Conservation (phyloP, 179 eudicot genomes). For the Nepenthes alata region DNA sequence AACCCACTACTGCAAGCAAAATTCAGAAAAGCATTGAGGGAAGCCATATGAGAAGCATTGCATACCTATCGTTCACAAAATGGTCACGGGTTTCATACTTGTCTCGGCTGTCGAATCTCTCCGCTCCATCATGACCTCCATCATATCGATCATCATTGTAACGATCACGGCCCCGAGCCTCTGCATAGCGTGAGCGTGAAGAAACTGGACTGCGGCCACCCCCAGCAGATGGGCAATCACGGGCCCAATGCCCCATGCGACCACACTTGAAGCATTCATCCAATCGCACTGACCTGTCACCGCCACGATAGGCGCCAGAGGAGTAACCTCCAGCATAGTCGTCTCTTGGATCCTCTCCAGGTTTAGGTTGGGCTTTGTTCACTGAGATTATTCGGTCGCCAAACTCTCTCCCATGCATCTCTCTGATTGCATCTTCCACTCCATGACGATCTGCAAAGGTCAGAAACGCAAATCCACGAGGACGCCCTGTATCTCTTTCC, state of each 20-base stretch:
- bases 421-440: conserved; percentile 62
- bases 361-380: conserved; percentile 57
- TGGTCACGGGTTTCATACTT: conserved; percentile 40
- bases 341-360: conserved; percentile 34
- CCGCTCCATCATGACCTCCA: conserved; percentile 50
- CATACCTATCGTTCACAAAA: conserved; percentile 37
- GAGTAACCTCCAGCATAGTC: conserved; percentile 36
- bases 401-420: conserved; percentile 54
- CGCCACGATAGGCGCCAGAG: conserved; percentile 38
- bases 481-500: conserved; percentile 64
- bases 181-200: conserved; percentile 42
- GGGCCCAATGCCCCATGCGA: conserved; percentile 62
- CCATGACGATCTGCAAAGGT: conserved; percentile 57
- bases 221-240: conserved; percentile 53
- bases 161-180: conserved; percentile 38
- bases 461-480: conserved; percentile 68
- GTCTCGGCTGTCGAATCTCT: conserved; percentile 36
- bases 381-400: conserved; percentile 50
- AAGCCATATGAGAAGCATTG: no score
- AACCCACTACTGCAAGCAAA: no score
- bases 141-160: conserved; percentile 37
- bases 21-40: no score
- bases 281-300: conserved; percentile 29
- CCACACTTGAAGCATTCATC: conserved; percentile 70
- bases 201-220: conserved; percentile 23